These are phyloP conservation scores for Aspergillus neoniger DNA, from an alignment of 2,329 filamentous ascomycete genomes.

Conservation along the genomic window DNA sequence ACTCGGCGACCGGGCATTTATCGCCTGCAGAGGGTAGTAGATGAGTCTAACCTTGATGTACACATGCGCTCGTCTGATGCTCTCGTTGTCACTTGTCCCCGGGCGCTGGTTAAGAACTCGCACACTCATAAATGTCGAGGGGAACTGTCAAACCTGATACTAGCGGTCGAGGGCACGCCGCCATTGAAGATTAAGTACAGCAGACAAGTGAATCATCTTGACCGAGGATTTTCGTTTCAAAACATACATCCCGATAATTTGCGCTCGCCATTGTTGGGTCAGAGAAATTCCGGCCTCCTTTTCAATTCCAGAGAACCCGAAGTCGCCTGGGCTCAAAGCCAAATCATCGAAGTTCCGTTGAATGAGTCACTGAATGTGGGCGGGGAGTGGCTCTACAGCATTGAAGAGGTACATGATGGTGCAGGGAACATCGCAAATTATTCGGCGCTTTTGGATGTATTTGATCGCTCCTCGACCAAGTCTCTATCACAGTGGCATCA, in stretches of 20 bases:
- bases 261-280: slow-evolving; percentile 71
- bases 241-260: slow-evolving; percentile 89
- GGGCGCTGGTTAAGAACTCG: slow-evolving; percentile 69
- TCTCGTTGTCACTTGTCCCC: slow-evolving; percentile 82
- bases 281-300: slow-evolving; percentile 59
- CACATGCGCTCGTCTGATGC: slow-evolving; percentile 74
- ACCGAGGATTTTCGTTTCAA: slow-evolving; percentile 85
- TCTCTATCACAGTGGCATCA: slow-evolving; percentile 68
- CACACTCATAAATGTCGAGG: slow-evolving; percentile 73
- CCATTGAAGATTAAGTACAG: slow-evolving; percentile 93
- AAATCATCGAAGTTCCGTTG: slow-evolving; percentile 74
- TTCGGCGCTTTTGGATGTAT: slow-evolving; percentile 62
- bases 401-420: slow-evolving; percentile 89
- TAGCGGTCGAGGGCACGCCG: slow-evolving; percentile 85
- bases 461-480: slow-evolving; percentile 61
- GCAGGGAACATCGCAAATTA: slow-evolving; percentile 86
- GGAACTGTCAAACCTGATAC: slow-evolving; percentile 79
- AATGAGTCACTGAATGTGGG: slow-evolving; percentile 83
- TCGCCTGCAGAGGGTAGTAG: slow-evolving; percentile 78
- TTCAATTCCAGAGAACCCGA: slow-evolving; percentile 54
- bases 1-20: slow-evolving; percentile 90
- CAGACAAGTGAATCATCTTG: slow-evolving; percentile 78
- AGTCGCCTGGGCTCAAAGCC: slow-evolving; percentile 76
- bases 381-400: slow-evolving; percentile 83
- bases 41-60: slow-evolving; percentile 92